phyloP scores from a whole-genome alignment of 2,329 filamentous ascomycete genomes.

The Cordyceps farinosa region DNA sequence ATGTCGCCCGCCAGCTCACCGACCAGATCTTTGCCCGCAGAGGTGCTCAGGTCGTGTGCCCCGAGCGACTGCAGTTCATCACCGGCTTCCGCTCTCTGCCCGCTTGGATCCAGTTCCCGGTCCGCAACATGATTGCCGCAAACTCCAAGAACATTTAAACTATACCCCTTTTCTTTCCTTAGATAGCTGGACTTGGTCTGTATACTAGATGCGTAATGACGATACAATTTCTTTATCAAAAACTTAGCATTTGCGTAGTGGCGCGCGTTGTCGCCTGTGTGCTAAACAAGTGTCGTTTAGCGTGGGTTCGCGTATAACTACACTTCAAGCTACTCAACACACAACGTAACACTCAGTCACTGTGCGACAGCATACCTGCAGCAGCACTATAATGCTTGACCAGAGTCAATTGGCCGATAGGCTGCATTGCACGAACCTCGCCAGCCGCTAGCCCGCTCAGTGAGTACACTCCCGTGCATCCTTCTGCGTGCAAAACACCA shows the following conservation, averaged over 20 bases:
- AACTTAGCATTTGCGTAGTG: too few species aligned
- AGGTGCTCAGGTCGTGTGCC: conserved; percentile 40
- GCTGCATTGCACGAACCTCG: too few species aligned
- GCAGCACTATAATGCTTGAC: too few species aligned
- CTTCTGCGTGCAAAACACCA: conserved; percentile 67
- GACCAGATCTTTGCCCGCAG: conserved; percentile 38
- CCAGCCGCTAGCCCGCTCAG: not conserved
- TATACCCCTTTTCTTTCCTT: not conserved
- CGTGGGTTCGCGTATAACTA: too few species aligned
- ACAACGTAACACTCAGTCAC: too few species aligned
- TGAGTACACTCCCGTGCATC: conserved; percentile 2
- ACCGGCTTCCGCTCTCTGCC: conserved; percentile 8
- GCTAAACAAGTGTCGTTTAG: too few species aligned
- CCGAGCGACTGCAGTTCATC: conserved; percentile 22
- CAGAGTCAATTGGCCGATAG: too few species aligned
- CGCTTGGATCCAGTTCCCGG: conserved; percentile 9
- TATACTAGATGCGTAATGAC: conserved; percentile 1
- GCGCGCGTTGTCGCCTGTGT: too few species aligned
- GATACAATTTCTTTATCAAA: not conserved
- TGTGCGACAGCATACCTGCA: too few species aligned
- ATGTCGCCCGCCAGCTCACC: conserved; percentile 37
- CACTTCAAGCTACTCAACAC: too few species aligned
- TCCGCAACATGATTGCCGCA: conserved; percentile 7
- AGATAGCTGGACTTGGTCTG: not conserved
- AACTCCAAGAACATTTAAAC: conserved; percentile 8